Conservation (phyloP, 1,284 basidiomycete genomes). For the Hemileia vastatrix region DNA sequence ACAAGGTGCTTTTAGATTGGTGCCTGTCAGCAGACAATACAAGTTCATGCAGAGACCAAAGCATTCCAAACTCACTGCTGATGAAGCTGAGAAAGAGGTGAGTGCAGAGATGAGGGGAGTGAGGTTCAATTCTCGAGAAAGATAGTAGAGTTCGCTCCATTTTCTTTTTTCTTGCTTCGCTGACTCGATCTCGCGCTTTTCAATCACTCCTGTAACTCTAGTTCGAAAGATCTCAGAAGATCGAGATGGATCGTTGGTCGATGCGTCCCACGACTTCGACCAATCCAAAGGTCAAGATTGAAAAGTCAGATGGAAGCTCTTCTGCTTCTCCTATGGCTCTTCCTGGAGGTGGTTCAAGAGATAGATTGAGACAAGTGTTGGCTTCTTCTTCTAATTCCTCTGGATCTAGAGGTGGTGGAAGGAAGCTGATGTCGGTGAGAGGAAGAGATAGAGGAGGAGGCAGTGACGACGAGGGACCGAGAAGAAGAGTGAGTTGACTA, state of each 20-base stretch:
- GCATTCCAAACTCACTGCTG: conserved; percentile 32
- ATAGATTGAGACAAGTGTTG: neutral
- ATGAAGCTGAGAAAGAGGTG: conserved; percentile 34
- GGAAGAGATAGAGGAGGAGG: neutral
- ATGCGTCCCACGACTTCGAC: neutral
- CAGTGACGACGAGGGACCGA: neutral
- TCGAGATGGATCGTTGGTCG: neutral
- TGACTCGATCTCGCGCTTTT: neutral
- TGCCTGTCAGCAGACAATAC: conserved; percentile 40
- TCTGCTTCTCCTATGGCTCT: neutral
- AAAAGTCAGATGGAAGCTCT: neutral
- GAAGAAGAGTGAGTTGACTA: neutral
- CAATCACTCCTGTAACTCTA: neutral
- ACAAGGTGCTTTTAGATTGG: conserved; percentile 40
- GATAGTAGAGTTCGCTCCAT: neutral
- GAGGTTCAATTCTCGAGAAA: no score
- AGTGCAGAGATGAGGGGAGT: neutral
- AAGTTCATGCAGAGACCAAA: conserved; percentile 41
- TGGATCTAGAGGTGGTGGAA: neutral
- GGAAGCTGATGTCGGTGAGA: neutral
- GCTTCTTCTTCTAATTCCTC: neutral
- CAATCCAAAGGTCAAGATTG: neutral
- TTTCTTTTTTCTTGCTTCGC: neutral
- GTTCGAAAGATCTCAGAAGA: neutral
- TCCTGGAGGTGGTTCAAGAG: neutral